phyloP scores from a whole-genome alignment of 164 flowering plant genomes.

The Santalum album region DNA sequence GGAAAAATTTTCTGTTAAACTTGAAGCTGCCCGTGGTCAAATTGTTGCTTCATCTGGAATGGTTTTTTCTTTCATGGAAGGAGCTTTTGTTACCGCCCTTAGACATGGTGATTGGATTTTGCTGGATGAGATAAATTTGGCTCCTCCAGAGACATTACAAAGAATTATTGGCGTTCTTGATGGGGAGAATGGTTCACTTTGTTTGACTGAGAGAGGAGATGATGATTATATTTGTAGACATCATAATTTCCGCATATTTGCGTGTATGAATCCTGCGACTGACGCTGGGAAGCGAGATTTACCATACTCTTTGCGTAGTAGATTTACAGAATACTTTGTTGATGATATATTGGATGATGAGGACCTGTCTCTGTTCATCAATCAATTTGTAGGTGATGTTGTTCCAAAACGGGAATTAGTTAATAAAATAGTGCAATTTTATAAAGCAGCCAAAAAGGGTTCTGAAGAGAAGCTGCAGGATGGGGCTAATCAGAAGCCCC shows the following conservation, averaged over 20 bases:
- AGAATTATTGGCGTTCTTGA: slow-evolving; percentile 86
- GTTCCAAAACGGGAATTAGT: slow-evolving; percentile 25
- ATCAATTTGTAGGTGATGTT: slow-evolving; percentile 38
- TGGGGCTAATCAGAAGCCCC: slow-evolving; percentile 98
- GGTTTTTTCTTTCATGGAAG: slow-evolving; percentile 93
- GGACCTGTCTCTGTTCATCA: slow-evolving; percentile 64
- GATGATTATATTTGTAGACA: slow-evolving; percentile 52
- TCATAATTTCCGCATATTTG: slow-evolving; percentile 83
- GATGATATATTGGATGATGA: slow-evolving; percentile 80
- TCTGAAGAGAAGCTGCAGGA: slow-evolving; percentile 83
- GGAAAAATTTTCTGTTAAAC: slow-evolving; percentile 46
- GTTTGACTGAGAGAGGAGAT: slow-evolving; percentile 93
- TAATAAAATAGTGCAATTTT: slow-evolving; percentile 48
- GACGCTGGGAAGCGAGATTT: slow-evolving; percentile 96
- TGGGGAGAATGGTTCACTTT: slow-evolving; percentile 71
- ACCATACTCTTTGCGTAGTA: slow-evolving; percentile 59
- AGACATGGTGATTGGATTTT: slow-evolving; percentile 89
- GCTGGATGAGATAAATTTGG: slow-evolving; percentile 97
- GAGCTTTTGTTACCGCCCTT: slow-evolving; percentile 80
- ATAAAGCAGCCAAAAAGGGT: slow-evolving; percentile 61
- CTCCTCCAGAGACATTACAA: slow-evolving; percentile 93
- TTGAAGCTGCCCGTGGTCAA: slow-evolving; percentile 45
- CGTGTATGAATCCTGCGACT: slow-evolving; percentile 99
- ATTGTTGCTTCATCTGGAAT: slow-evolving; percentile 51
- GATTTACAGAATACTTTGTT: slow-evolving; percentile 89